A percentile compares a stretch with the other conserved stretches of the same genome.
Conservation (phyloP, 2,329 filamentous ascomycete species). For the Aureobasidium sp. region DNA sequence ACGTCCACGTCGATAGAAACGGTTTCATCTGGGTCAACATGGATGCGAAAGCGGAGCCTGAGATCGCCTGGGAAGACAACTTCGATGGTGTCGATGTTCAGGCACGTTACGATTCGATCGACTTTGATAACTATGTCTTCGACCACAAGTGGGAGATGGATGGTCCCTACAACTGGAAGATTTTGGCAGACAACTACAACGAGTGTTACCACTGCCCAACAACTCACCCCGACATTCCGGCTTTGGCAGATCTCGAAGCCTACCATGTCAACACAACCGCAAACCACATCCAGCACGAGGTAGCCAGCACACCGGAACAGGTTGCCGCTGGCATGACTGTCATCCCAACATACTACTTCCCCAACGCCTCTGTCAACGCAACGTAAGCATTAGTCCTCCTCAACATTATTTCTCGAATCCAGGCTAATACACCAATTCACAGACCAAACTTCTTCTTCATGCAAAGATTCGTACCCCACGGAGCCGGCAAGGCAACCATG, state of each 20-base stretch:
- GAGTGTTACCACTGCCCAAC: constrained; percentile 55
- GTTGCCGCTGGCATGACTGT: constrained; percentile 41
- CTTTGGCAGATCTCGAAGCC: constrained; percentile 50
- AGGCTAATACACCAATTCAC: not conserved
- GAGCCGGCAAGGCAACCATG: constrained; percentile 47
- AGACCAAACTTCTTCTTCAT: constrained; percentile 57
- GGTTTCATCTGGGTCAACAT: constrained; percentile 56
- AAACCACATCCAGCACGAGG: constrained; percentile 45
- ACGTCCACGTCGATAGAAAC: constrained; percentile 46
- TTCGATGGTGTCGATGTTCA: constrained; percentile 43
- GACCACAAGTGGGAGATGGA: constrained; percentile 52
- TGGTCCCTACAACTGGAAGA: constrained; percentile 53
- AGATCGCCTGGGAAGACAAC: constrained; percentile 45
- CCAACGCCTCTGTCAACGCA: constrained; percentile 46
- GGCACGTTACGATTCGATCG: constrained; percentile 37
- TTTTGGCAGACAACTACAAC: constrained; percentile 56
- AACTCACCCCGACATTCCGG: constrained; percentile 51
- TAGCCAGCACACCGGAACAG: constrained; percentile 42
- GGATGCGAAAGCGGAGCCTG: constrained; percentile 38
- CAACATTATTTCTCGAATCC: not conserved
- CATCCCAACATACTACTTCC: constrained; percentile 44
- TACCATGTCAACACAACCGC: constrained; percentile 47
- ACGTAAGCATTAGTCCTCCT: constrained; percentile 34
- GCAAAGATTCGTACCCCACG: constrained; percentile 53
- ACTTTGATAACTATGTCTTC: constrained; percentile 49